Base-by-base conservation (phyloP, 2,329 filamentous ascomycete species). In the Beauveria australis region DNA sequence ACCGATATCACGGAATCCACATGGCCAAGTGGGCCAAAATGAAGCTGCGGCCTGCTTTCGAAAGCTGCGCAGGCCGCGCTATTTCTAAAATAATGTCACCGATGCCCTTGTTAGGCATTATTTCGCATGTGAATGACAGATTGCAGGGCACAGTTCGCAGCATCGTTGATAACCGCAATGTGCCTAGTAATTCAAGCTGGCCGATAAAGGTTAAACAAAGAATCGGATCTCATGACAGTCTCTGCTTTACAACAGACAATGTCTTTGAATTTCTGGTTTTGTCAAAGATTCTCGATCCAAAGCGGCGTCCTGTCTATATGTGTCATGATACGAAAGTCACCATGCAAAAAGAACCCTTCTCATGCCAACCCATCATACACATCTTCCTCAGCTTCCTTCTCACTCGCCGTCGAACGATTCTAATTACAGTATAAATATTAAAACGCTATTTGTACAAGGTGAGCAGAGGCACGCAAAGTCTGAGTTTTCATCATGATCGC, bases 361-460 rank as follows among this genome's bases (percentile, higher is more conserved):
- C 8, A 37, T 54, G 41, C 9, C 28, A 54, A 24, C 30, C 9
- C 33, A 22, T 54, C 49, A 28, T 60, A 48, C 43, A 60, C 3
- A 44, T 28, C 19, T 28, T 46, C 19, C 37, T 9, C 30, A 1
- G 7, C 48, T 28, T 19, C 40, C 28, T 37, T 40, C 28, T 53
- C 28, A 16, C 26, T 19, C 19, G 41, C 26, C 49, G 16, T 40
- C 19, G 10, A 47, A n/a, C 40, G 49, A 5, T 60, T 60, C 30
- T 48, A 60, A 43, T 43, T 53, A 53, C 28, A 53, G 37, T 47
- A 37, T 48, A 24, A 47, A 53, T 40, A 44, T 40, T 19, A 6
- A 55, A 62, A 61, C 58, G 61, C 53, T 68, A 67, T 56, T 62
- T 62, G 52, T 62, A 62, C 57, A 62, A 53, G 18, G 41, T 33